Evolutionary conservation across 306 rosid genomes (phyloP).

Genomic region (Castanopsis chinensis): DNA sequence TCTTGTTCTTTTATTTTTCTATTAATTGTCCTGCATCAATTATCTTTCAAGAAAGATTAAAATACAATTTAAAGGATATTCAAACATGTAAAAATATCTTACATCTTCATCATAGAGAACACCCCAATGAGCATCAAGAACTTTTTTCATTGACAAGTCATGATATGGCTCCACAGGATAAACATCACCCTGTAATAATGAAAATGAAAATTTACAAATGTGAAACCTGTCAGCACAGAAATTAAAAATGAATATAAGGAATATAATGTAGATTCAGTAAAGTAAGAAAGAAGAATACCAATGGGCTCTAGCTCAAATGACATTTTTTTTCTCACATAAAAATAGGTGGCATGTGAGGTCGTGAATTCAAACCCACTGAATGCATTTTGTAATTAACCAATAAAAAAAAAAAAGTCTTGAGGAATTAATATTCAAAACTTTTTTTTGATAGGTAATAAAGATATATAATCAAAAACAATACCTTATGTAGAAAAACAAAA

Average conservation of each 20-base stretch:
- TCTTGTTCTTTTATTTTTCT: too few species aligned
- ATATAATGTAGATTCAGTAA: neutral
- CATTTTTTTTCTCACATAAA: too few species aligned
- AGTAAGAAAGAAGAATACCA: neutral
- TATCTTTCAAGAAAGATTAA: neutral
- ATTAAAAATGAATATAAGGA: neutral
- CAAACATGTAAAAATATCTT: slow-evolving; percentile 15
- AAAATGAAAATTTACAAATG: neutral
- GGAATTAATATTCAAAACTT: neutral
- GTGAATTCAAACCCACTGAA: too few species aligned
- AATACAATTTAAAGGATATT: slow-evolving; percentile 2
- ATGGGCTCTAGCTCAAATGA: too few species aligned
- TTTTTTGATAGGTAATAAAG: too few species aligned
- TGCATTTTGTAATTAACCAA: too few species aligned
- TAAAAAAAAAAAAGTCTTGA: neutral
- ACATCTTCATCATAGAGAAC: slow-evolving; percentile 59
- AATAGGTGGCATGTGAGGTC: too few species aligned
- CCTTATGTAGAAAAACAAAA: too few species aligned
- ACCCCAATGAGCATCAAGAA: slow-evolving; percentile 69
- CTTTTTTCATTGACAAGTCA: slow-evolving; percentile 27
- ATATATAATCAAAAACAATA: too few species aligned
- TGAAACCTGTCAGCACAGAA: neutral
- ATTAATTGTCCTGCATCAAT: too few species aligned
- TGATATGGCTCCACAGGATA: slow-evolving; percentile 59
- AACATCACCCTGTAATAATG: slow-evolving; percentile 52